phyloP scores from a whole-genome alignment of 2,329 filamentous ascomycete genomes.

The Ambrosiella xylebori region DNA sequence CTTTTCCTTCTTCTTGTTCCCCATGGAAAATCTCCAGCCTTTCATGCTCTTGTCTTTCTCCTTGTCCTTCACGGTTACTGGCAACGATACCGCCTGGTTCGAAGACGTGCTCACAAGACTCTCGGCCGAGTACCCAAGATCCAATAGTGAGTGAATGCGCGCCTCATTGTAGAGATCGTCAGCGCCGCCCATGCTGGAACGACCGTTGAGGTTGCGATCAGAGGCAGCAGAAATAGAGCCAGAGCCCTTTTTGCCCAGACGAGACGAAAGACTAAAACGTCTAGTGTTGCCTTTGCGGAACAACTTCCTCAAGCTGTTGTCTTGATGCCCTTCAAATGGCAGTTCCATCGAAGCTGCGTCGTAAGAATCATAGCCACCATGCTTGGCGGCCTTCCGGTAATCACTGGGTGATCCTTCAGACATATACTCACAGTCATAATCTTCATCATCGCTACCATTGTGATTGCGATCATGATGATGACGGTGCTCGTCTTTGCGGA shows the following conservation, averaged over 20 bases:
- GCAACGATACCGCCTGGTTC: too few relatives aligned
- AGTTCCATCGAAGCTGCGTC: constrained; percentile 40
- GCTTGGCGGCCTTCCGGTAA: constrained; percentile 34
- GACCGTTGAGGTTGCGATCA: constrained; percentile 36
- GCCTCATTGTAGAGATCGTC: constrained; percentile 34
- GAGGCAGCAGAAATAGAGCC: constrained; percentile 36
- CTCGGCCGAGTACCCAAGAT: constrained; percentile 21
- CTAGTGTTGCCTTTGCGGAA: constrained; percentile 48
- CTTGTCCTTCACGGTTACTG: constrained; percentile 19
- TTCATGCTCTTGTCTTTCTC: constrained; percentile 29
- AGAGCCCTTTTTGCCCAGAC: constrained; percentile 39
- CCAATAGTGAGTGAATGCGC: constrained; percentile 13
- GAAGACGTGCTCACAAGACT: constrained; percentile 39
- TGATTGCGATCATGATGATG: constrained; percentile 12
- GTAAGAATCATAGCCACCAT: constrained; percentile 41
- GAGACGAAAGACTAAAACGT: constrained; percentile 45
- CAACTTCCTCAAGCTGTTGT: constrained; percentile 41
- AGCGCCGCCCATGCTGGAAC: constrained; percentile 39
- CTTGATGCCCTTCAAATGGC: constrained; percentile 28
- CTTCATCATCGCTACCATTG: background rate
- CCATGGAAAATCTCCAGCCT: constrained; percentile 39
- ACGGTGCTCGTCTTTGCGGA: constrained; percentile 27
- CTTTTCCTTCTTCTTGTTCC: constrained; percentile 41
- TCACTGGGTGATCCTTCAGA: constrained; percentile 33
- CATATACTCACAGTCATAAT: constrained; percentile 14